phyloP scores from a whole-genome alignment of 2,329 filamentous ascomycete species.

The Sporothrix pallida region DNA sequence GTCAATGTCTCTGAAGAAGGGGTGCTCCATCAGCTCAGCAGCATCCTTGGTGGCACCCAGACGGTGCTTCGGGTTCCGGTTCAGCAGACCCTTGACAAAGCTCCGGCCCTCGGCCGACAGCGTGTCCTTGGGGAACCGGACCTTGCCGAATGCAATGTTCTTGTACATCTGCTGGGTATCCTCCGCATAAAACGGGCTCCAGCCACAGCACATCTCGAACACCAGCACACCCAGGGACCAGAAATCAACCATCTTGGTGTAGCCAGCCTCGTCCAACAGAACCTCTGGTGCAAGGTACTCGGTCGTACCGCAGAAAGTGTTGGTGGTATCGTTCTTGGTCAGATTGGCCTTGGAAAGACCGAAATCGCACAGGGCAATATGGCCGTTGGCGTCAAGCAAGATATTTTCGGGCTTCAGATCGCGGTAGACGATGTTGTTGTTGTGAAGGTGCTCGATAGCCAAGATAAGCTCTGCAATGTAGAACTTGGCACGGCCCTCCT shows the following conservation, averaged over 20 bases:
- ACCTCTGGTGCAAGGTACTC: slow-evolving; percentile 97
- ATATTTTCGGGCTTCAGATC: slow-evolving; percentile 99
- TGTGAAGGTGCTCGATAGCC: slow-evolving; percentile 91
- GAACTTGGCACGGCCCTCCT: slow-evolving; percentile 94
- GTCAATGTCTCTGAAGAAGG: slow-evolving; percentile 93
- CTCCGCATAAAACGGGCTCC: slow-evolving; percentile 98
- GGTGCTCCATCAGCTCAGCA: slow-evolving; percentile 89
- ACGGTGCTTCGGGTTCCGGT: slow-evolving; percentile 94
- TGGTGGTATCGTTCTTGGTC: slow-evolving; percentile 96
- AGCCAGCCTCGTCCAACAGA: slow-evolving; percentile 91
- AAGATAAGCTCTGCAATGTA: slow-evolving; percentile 98
- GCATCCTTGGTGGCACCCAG: slow-evolving; percentile 90
- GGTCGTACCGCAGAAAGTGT: slow-evolving; percentile 98
- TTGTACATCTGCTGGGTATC: slow-evolving; percentile 99
- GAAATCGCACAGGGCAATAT: slow-evolving; percentile 97
- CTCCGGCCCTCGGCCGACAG: slow-evolving; percentile 93
- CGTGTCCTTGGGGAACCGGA: slow-evolving; percentile 93
- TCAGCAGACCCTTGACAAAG: slow-evolving; percentile 96
- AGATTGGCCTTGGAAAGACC: slow-evolving; percentile 97
- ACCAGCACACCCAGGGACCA: slow-evolving; percentile 98
- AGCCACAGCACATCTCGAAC: slow-evolving; percentile 99
- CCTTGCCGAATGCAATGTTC: slow-evolving; percentile 99
- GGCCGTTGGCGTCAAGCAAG: slow-evolving; percentile 91
- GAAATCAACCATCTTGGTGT: slow-evolving; percentile 99
- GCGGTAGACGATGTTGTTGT: slow-evolving; percentile 97